Conservation (phyloP, 768 basidiomycete species). For the Cyclocybe cylindracea region DNA sequence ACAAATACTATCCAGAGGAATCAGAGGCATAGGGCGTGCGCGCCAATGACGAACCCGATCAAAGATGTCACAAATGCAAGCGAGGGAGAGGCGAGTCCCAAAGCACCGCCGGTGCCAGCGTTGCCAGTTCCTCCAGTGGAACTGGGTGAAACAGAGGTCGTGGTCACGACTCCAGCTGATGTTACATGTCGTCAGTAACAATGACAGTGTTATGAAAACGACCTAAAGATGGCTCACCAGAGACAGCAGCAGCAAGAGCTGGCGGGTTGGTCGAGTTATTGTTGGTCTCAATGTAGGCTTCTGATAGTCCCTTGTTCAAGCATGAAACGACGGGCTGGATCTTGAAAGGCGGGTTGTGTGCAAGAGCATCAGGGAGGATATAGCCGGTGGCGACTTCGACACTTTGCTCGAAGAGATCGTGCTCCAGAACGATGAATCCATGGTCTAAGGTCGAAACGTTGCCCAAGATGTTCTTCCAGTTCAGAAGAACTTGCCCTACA, state of each 20-base stretch:
- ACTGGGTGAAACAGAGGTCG: neutral
- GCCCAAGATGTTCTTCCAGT: constrained; percentile 73
- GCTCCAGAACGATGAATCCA: constrained; percentile 91
- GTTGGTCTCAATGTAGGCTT: constrained; percentile 85
- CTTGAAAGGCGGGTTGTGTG: constrained; percentile 60
- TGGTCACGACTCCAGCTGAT: constrained; percentile 11
- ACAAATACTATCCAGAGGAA: neutral
- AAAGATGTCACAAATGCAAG: neutral
- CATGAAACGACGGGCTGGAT: constrained; percentile 76
- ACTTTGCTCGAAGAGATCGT: constrained; percentile 83
- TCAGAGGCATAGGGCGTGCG: neutral
- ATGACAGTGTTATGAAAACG: neutral
- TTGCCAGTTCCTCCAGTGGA: constrained; percentile 3
- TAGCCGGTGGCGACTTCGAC: constrained; percentile 88
- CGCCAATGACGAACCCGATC: neutral
- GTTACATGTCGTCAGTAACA: neutral
- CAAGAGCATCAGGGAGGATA: constrained; percentile 79
- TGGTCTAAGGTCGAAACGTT: constrained; percentile 56
- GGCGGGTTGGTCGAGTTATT: constrained; percentile 67
- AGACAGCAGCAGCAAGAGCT: constrained; percentile 23
- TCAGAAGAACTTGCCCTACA: constrained; percentile 60
- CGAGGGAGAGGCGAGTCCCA: neutral
- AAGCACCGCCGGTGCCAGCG: neutral
- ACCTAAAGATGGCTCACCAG: constrained; percentile 10
- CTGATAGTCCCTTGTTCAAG: constrained; percentile 51